phyloP scores from a whole-genome alignment of 2,329 filamentous ascomycete genomes.

The Lasiodiplodia gonubiensis region DNA sequence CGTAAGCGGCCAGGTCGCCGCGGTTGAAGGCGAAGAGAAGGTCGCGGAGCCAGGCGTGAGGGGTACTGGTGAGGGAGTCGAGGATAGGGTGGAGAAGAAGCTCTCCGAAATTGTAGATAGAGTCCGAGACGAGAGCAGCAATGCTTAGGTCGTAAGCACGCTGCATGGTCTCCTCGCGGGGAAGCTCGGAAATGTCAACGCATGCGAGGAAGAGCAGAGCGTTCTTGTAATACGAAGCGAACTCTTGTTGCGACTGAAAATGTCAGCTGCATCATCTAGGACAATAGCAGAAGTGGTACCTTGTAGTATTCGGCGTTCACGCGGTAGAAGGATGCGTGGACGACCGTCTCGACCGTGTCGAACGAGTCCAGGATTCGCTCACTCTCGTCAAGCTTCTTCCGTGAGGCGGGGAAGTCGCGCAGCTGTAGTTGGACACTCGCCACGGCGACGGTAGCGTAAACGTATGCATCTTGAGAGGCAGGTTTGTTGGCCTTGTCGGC shows the following conservation, averaged over 20 bases:
- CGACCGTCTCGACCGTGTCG: conserved; percentile 92
- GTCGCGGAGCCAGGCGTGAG: conserved; percentile 86
- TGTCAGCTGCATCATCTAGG: conserved; percentile 21
- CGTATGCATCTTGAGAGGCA: conserved; percentile 91
- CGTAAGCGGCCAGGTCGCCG: conserved; percentile 87
- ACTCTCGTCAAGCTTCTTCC: conserved; percentile 84
- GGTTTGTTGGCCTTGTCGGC: conserved; percentile 89
- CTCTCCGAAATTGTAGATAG: conserved; percentile 99
- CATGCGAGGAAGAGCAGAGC: conserved; percentile 97
- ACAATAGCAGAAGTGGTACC: conserved; percentile 44
- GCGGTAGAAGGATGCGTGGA: conserved; percentile 95
- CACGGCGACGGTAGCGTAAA: conserved; percentile 90
- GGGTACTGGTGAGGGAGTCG: conserved; percentile 76
- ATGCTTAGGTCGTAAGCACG: conserved; percentile 93
- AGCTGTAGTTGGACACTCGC: conserved; percentile 85
- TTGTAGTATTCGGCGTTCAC: conserved; percentile 95
- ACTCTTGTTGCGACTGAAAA: conserved; percentile 76
- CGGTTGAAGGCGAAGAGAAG: conserved; percentile 98
- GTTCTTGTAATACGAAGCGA: conserved; percentile 95
- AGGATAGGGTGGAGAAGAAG: conserved; percentile 97
- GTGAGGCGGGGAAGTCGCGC: conserved; percentile 78
- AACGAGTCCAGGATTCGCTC: conserved; percentile 89
- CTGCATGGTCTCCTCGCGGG: conserved; percentile 74
- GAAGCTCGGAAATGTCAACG: conserved; percentile 79
- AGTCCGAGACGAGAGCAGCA: conserved; percentile 88